Evolutionary conservation across 2,329 filamentous ascomycete genomes (phyloP), one percentile per base, ranked within the genome.

Genomic region (Coniochaeta ligniaria): DNA sequence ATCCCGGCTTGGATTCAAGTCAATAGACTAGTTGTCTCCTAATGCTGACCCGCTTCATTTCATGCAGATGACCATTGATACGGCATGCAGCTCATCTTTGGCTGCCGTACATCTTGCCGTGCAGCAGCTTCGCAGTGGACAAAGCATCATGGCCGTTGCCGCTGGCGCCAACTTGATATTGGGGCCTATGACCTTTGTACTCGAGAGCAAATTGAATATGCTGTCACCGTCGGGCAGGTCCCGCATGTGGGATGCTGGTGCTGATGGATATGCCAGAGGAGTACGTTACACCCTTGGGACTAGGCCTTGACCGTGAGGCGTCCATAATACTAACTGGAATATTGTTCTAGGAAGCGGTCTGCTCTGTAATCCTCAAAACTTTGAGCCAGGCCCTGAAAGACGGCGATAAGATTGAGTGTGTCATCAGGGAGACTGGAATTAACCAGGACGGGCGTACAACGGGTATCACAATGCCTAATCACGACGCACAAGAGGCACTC

Each of bases 191-290:
- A 68, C 68, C 38, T 74, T 69, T 63, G 67, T 74, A 2, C 66
- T 65, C 6, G 69, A 72, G 57, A 72, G 71, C 12, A 72, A 71
- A 26, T 61, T 76, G 12, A 66, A 72, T 33, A 76, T 76, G 66
- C 63, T 77, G 0, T 74, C 72, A 9, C 70, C 72, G 1, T 66
- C 71, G 1, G 73, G 74, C 0, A 69, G 68, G 45, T 77, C 71
- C 41, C 69, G 71, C 22, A 74, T 74, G 63, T 83, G 77, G 67
- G 81, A 83, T 62, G 66, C 67, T 0, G 65, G 66, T 8, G 82
- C 78, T 0, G 73, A 80, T 59, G 83, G 83, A 0, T 85, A 84
- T 63, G 80, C 74, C 1, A 73, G 82, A 17, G 82, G 82, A 85
- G 62, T 82, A 80, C 3, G 65, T 78, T n/a, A n/a, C n/a, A n/a